These are phyloP conservation scores for Boletus edulis DNA, from an alignment of 768 basidiomycete genomes.

Conservation along the genomic window DNA sequence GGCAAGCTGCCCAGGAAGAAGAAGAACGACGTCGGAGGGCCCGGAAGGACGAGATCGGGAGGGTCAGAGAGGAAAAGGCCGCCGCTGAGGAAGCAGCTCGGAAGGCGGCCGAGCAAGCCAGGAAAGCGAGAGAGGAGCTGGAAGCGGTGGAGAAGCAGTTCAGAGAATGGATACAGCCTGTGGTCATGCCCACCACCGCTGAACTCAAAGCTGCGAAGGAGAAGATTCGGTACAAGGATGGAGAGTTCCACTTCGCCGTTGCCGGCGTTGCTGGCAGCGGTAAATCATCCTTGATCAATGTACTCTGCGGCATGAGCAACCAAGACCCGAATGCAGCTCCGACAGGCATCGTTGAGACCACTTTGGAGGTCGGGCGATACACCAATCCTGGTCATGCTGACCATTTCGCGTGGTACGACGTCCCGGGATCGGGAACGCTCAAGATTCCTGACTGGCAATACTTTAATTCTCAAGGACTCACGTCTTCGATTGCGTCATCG, in stretches of 20 bases:
- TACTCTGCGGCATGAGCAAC: slow-evolving; percentile 31
- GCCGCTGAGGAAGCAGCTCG: slow-evolving; percentile 27
- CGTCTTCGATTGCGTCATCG: slow-evolving; percentile 35
- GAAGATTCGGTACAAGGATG: slow-evolving; percentile 27
- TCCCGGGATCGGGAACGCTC: slow-evolving; percentile 38
- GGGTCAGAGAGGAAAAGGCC: slow-evolving; percentile 11
- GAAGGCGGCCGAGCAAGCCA: slow-evolving; percentile 21
- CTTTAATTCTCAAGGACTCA: slow-evolving; percentile 37
- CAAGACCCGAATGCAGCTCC: slow-evolving; percentile 27
- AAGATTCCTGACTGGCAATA: slow-evolving; percentile 37
- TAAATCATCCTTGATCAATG: slow-evolving; percentile 32
- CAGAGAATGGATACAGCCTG: slow-evolving; percentile 28
- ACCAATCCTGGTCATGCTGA: slow-evolving; percentile 21
- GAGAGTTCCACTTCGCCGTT: slow-evolving; percentile 30
- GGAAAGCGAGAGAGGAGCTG: slow-evolving; percentile 16
- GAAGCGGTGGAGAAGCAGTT: slow-evolving; percentile 24
- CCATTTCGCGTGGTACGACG: slow-evolving; percentile 36
- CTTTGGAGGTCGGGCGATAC: slow-evolving; percentile 29
- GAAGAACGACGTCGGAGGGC: slow-evolving; percentile 21
- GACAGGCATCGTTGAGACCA: slow-evolving; percentile 35
- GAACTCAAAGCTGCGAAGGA: slow-evolving; percentile 26
- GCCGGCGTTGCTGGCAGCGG: slow-evolving; percentile 31
- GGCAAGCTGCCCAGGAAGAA: slow-evolving; percentile 23
- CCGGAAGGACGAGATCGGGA: slow-evolving; percentile 18
- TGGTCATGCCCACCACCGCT: slow-evolving; percentile 27